Evolutionary conservation across 345 rosid genomes (phyloP).

Genomic region (Viola odorata): DNA sequence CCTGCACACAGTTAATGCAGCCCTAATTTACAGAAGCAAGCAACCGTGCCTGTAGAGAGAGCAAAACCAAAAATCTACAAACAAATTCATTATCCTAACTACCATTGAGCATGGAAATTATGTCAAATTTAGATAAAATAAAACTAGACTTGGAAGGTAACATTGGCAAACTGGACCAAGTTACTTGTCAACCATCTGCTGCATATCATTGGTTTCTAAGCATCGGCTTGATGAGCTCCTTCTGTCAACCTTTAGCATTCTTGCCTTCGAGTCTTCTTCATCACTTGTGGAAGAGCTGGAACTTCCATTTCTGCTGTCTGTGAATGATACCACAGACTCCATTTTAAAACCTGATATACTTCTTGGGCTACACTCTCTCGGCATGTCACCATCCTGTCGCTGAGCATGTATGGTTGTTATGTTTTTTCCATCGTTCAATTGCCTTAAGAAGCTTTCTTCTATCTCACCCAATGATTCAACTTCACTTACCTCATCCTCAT

Average conservation of each 20-base stretch:
- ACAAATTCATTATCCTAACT: neutral
- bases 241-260: conserved; percentile 8
- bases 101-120: conserved; percentile 1
- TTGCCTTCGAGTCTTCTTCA: conserved; percentile 30
- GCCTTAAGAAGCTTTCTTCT: conserved; percentile 68
- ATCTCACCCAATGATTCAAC: conserved; percentile 48
- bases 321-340: conserved; percentile 35
- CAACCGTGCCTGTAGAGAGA: conserved; percentile 16
- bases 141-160: conserved; percentile 14
- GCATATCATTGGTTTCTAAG: conserved; percentile 16
- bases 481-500: conserved; percentile 25
- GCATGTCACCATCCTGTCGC: conserved; percentile 13
- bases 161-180: conserved; percentile 6
- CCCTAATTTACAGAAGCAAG: conserved; percentile 47
- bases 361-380: conserved; percentile 22
- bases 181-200: conserved; percentile 30
- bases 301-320: conserved; percentile 41
- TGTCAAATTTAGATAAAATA: conserved; percentile 20
- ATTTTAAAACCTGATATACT: conserved; percentile 27
- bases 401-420: conserved; percentile 10
- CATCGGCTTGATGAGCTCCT: conserved; percentile 17
- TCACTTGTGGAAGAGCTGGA: conserved; percentile 29
- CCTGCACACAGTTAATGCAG: conserved; percentile 19
- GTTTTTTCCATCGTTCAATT: conserved; percentile 28
- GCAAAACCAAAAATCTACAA: conserved; percentile 22